A percentile compares a stretch with the other conserved stretches of the same genome.
Conservation (phyloP, 1,284 basidiomycete species). For the Rhodofomes roseus region DNA sequence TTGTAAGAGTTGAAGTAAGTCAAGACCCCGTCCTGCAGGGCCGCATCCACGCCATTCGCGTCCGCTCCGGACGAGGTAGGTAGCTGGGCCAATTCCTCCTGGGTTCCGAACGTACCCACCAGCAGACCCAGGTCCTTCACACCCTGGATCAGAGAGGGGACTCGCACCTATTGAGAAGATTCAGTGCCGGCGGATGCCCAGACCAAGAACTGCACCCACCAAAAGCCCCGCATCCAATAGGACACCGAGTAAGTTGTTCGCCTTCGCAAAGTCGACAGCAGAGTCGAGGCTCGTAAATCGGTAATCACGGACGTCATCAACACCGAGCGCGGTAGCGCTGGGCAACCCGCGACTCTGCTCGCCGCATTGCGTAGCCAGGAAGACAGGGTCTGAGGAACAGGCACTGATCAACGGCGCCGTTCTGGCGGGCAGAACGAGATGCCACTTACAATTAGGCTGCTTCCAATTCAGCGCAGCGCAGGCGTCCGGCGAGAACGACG, state of each 20-base stretch:
- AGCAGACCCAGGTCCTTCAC: constrained; percentile 88
- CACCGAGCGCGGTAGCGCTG: constrained; percentile 38
- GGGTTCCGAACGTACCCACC: constrained; percentile 73
- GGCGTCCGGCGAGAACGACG: constrained; percentile 84
- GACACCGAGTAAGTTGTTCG: constrained; percentile 92
- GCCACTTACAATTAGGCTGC: constrained; percentile 90
- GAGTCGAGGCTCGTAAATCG: constrained; percentile 77
- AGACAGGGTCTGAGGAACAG: constrained; percentile 92
- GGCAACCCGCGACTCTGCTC: constrained; percentile 41
- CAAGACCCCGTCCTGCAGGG: constrained; percentile 57
- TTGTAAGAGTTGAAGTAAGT: constrained; percentile 60
- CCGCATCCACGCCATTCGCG: constrained; percentile 59
- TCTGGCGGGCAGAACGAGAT: background rate
- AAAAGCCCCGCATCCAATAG: constrained; percentile 88
- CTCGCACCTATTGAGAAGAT: constrained; percentile 44
- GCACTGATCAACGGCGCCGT: background rate
- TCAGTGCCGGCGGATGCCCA: background rate
- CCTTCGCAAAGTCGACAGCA: constrained; percentile 92
- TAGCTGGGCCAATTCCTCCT: constrained; percentile 41
- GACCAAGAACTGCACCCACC: constrained; percentile 42
- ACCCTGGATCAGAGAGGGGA: constrained; percentile 82
- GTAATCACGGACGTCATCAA: constrained; percentile 47
- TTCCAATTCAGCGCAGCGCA: constrained; percentile 97
- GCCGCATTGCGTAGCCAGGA: constrained; percentile 89
- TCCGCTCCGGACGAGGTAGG: constrained; percentile 41